phyloP scores from a whole-genome alignment of 2,329 filamentous ascomycete genomes.

The Trichoderma pleuroti region DNA sequence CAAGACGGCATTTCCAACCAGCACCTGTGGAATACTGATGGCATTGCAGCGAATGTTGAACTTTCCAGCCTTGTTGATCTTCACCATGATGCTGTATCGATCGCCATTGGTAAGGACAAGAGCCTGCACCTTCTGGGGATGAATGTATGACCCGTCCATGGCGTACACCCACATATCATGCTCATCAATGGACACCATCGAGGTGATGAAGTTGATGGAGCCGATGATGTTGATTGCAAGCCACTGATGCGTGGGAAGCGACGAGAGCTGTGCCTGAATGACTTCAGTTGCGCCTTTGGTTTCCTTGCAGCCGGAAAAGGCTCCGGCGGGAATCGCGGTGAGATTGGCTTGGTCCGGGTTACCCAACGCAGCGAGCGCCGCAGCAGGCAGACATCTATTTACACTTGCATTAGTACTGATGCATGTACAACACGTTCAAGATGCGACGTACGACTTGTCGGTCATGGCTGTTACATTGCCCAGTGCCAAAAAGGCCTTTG shows the following conservation, averaged over 20 bases:
- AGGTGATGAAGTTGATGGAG: slow-evolving; percentile 45
- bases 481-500: slow-evolving; percentile 31
- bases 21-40: slow-evolving; percentile 48
- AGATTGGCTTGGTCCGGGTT: neutral
- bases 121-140: slow-evolving; percentile 48
- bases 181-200: slow-evolving; percentile 48
- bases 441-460: slow-evolving; percentile 37
- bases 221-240: slow-evolving; percentile 53
- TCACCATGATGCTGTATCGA: slow-evolving; percentile 50
- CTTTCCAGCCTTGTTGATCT: slow-evolving; percentile 44
- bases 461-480: slow-evolving; percentile 36
- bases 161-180: slow-evolving; percentile 53
- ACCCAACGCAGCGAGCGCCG: neutral
- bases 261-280: slow-evolving; percentile 34
- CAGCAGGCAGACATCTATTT: neutral
- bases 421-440: accelerated
- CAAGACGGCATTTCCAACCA: slow-evolving; percentile 51
- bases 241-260: slow-evolving; percentile 36
- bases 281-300: slow-evolving; percentile 43
- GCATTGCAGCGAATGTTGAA: slow-evolving; percentile 55
- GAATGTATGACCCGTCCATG: slow-evolving; percentile 52
- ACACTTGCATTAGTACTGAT: neutral
- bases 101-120: slow-evolving; percentile 48
- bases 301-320: slow-evolving; percentile 46
- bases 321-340: slow-evolving; percentile 38